phyloP scores from a whole-genome alignment of 306 rosid genomes.

The Cucurbita argyrosperma region DNA sequence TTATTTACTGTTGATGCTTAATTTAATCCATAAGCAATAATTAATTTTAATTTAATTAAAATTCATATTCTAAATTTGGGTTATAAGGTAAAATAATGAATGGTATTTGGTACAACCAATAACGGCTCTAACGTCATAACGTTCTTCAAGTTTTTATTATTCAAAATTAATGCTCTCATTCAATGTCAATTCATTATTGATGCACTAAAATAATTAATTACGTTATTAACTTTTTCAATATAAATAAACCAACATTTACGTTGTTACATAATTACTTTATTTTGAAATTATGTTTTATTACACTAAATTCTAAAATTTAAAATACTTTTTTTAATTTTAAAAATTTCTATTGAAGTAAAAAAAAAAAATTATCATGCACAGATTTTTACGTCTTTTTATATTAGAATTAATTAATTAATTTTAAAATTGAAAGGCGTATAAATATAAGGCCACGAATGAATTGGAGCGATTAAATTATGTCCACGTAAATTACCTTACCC shows the following conservation, averaged over 20 bases:
- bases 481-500: background rate
- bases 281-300: too few species aligned
- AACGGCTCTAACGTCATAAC: background rate
- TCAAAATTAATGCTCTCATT: background rate
- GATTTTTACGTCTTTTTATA: too few species aligned
- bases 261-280: too few species aligned
- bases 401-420: background rate
- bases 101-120: background rate
- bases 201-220: background rate
- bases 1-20: background rate
- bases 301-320: too few species aligned
- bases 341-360: too few species aligned
- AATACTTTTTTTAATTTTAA: too few species aligned
- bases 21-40: too few species aligned
- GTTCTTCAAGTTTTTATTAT: background rate
- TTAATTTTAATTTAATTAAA: background rate
- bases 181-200: background rate
- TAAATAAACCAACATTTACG: too few species aligned
- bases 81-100: background rate
- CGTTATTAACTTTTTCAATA: too few species aligned
- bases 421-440: background rate
- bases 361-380: background rate
- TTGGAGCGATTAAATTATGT: background rate
- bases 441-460: background rate
- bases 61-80: background rate